Percentiles rank a stretch among this genome's conserved stretches.
Evolutionary conservation across 495 filamentous ascomycete species (phyloP).

Genomic region (Podospora anserina): DNA sequence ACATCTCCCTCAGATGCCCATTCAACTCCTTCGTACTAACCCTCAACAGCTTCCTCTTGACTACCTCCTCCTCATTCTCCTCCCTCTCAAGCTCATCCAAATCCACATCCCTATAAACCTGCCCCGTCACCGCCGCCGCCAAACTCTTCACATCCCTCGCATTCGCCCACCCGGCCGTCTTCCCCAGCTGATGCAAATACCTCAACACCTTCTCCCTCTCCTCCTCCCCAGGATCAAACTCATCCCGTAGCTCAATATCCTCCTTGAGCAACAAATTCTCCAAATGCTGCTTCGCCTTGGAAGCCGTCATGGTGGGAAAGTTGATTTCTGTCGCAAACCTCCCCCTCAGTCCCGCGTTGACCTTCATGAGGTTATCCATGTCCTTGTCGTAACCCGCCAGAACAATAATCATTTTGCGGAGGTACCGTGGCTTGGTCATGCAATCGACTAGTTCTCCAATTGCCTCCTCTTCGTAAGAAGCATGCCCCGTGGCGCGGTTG

Average conservation of each 20-base stretch:
- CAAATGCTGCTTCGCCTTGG: neutral
- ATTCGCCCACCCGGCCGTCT: slow-evolving; percentile 11
- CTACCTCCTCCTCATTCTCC: neutral
- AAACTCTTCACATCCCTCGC: slow-evolving; percentile 9
- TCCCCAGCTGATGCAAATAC: slow-evolving; percentile 1
- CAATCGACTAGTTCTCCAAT: slow-evolving; percentile 63
- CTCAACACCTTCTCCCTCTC: slow-evolving; percentile 6
- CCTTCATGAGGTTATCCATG: slow-evolving; percentile 57
- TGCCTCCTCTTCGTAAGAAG: slow-evolving; percentile 57
- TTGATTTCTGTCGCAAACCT: slow-evolving; percentile 51
- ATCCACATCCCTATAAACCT: slow-evolving; percentile 6
- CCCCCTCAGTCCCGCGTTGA: slow-evolving; percentile 51
- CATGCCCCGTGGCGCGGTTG: neutral
- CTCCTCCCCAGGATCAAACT: neutral
- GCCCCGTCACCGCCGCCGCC: slow-evolving; percentile 8
- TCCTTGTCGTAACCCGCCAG: slow-evolving; percentile 64
- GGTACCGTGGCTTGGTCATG: slow-evolving; percentile 57
- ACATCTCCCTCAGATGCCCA: slow-evolving; percentile 10
- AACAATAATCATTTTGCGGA: slow-evolving; percentile 61
- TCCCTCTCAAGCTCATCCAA: slow-evolving; percentile 9
- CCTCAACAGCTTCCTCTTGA: neutral
- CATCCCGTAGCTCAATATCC: slow-evolving; percentile 8
- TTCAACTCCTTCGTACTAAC: slow-evolving; percentile 5
- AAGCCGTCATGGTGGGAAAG: slow-evolving; percentile 31
- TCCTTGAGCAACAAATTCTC: slow-evolving; percentile 10